Percentiles rank a stretch among this genome's conserved stretches.
phyloP scores from a whole-genome alignment of 2,329 filamentous ascomycete species.

The Botrytis aclada region DNA sequence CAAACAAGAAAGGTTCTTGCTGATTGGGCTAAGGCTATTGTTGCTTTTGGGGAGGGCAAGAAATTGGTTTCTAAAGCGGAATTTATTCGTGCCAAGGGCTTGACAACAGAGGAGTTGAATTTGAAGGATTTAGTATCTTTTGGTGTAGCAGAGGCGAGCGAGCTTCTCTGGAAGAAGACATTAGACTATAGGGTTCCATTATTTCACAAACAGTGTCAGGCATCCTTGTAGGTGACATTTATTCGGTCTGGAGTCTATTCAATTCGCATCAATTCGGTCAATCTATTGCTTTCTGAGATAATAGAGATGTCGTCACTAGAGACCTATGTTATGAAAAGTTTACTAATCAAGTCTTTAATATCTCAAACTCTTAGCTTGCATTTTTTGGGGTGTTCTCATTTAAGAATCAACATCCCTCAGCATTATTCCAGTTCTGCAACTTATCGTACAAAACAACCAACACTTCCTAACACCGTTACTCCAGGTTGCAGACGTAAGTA shows the following conservation, averaged over 20 bases:
- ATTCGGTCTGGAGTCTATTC: background rate
- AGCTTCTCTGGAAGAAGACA: background rate
- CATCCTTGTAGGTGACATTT: background rate
- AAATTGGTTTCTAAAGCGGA: background rate
- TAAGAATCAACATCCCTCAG: background rate
- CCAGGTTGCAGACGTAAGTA: background rate
- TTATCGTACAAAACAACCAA: background rate
- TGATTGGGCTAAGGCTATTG: background rate
- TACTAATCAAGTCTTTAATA: background rate
- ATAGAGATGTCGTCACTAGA: background rate
- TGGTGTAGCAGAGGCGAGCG: background rate
- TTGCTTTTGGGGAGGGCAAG: background rate
- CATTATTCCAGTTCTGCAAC: background rate
- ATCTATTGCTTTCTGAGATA: background rate
- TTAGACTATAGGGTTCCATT: background rate
- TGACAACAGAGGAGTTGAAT: background rate
- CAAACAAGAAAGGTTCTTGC: background rate
- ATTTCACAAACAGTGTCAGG: background rate
- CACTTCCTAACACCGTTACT: background rate
- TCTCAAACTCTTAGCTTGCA: background rate
- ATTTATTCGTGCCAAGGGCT: background rate
- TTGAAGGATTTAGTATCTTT: background rate
- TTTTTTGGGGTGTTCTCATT: background rate
- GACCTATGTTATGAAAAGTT: background rate
- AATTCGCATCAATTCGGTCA: background rate